Evolutionary conservation across 768 basidiomycete species (phyloP).

Genomic region (Auricularia sp.): DNA sequence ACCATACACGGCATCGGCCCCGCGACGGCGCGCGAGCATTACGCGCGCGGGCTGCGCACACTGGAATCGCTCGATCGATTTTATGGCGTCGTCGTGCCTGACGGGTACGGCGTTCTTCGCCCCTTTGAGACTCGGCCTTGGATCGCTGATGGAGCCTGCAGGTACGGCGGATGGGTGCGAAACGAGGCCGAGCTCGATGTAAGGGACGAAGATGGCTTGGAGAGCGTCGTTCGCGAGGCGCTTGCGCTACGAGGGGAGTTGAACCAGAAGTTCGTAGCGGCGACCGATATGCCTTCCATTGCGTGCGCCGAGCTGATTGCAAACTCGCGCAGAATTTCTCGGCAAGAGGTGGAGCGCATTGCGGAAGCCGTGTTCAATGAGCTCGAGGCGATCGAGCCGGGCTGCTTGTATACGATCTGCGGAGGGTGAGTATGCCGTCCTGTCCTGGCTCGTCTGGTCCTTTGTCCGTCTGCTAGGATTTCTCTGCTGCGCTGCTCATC

Average conservation of each 20-base stretch:
- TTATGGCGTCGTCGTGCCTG: constrained; percentile 36
- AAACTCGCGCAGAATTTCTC: constrained; percentile 51
- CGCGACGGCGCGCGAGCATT: constrained; percentile 53
- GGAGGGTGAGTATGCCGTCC: constrained; percentile 50
- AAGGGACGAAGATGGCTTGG: constrained; percentile 14
- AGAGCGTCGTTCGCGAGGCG: constrained; percentile 42
- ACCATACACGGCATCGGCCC: constrained; percentile 69
- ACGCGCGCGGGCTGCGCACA: constrained; percentile 54
- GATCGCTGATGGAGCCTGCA: neutral
- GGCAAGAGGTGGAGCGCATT: constrained; percentile 72
- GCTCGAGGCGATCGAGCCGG: constrained; percentile 48
- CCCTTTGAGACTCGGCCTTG: constrained; percentile 15
- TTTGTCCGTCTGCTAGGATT: constrained; percentile 1
- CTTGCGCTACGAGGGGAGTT: constrained; percentile 53
- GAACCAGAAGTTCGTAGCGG: constrained; percentile 29
- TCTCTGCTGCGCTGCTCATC: neutral
- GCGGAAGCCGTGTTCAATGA: constrained; percentile 54
- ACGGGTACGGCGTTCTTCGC: constrained; percentile 11
- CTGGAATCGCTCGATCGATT: constrained; percentile 59
- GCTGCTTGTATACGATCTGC: constrained; percentile 64
- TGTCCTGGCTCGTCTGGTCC: too few species aligned
- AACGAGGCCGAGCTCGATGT: constrained; percentile 6
- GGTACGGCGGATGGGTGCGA: constrained; percentile 4
- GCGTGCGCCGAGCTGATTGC: neutral
- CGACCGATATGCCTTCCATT: neutral